phyloP scores from a whole-genome alignment of 129 eudicot species.

The Calendula officinalis region DNA sequence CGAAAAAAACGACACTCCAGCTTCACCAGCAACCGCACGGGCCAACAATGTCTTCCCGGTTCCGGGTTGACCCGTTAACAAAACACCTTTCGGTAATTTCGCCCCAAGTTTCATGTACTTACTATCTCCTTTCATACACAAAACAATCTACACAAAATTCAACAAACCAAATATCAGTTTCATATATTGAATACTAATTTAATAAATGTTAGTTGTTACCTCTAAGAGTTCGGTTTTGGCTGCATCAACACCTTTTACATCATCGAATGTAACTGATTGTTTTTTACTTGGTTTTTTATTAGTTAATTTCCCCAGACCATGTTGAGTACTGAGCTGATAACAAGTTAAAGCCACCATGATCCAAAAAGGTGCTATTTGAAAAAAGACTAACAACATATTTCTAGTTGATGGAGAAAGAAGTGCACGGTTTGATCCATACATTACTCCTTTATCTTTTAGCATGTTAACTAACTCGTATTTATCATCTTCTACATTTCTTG shows the following conservation, averaged over 20 bases:
- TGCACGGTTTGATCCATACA: conserved; percentile 35
- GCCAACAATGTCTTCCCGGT: conserved; percentile 47
- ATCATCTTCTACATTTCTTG: conserved; percentile 40
- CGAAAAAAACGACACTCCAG: conserved; percentile 41
- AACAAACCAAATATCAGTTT: neutral
- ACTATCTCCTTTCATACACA: conserved; percentile 43
- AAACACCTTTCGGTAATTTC: conserved; percentile 37
- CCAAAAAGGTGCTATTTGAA: conserved; percentile 43
- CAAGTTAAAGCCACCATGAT: conserved; percentile 38
- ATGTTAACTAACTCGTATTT: conserved; percentile 29
- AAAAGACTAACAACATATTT: conserved; percentile 32
- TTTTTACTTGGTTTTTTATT: conserved; percentile 35
- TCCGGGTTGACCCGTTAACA: conserved; percentile 42
- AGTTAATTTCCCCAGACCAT: conserved; percentile 34
- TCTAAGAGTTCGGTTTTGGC: conserved; percentile 42
- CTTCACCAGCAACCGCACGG: conserved; percentile 47
- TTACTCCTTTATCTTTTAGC: conserved; percentile 31
- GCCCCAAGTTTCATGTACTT: conserved; percentile 38
- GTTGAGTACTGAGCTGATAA: conserved; percentile 37
- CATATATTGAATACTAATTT: neutral
- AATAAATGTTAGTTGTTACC: neutral
- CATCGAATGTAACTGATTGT: conserved; percentile 38
- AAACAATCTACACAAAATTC: conserved; percentile 28
- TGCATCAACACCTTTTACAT: conserved; percentile 44
- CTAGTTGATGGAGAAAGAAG: conserved; percentile 29